Base-by-base conservation (phyloP, 2,329 filamentous ascomycete genomes). In the Pseudocercospora pini-densiflorae region DNA sequence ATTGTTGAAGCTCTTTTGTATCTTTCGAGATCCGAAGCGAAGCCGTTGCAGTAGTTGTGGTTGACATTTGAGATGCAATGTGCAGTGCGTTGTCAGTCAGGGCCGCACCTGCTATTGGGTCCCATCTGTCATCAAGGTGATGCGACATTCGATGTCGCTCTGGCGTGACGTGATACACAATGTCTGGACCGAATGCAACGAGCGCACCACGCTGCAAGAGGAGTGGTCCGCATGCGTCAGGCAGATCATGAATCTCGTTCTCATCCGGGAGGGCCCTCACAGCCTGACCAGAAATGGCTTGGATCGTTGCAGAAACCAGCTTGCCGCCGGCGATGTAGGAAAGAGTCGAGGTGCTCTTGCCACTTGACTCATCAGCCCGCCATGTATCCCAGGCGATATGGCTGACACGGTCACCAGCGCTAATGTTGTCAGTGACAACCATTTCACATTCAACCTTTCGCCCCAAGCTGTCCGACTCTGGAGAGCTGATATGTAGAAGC, bases 101-200 rank as follows among this genome's bases (percentile, higher is more conserved):
- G 8, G 70, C 67, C 45, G 81, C 71, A 70, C 81, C 81, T 12
- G 80, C 77, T 3, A 81, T 67, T 9, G 74, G 65, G 62, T 83
- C 80, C 79, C 80, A 82, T n/a, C 78, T 75, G n/a, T 71, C 76
- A 59, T 82, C 78, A 1, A 81, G 75, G 59, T 79, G 70, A 61
- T 79, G 79, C 3, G 64, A 70, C 23, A 58, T 59, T 10, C 65
- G 36, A 33, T 78, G 65, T 10, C 64, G 9, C 47, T 55, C 74
- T 21, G 78, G 63, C 36, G 71, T 73, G 23, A 67, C 43, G 4
- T 66, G 63, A 5, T 75, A 66, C 4, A 79, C 67, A 9, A 73
- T 71, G 3, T 73, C 68, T 12, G 65, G 67, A 0, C 74, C 74
- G 59, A 81, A 80, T 1, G 77, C 58, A 9, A 78, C 72, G 60